These are phyloP conservation scores for Alopecurus myosuroides DNA, from an alignment of 176 grass and related monocot species.

Conservation along the genomic window DNA sequence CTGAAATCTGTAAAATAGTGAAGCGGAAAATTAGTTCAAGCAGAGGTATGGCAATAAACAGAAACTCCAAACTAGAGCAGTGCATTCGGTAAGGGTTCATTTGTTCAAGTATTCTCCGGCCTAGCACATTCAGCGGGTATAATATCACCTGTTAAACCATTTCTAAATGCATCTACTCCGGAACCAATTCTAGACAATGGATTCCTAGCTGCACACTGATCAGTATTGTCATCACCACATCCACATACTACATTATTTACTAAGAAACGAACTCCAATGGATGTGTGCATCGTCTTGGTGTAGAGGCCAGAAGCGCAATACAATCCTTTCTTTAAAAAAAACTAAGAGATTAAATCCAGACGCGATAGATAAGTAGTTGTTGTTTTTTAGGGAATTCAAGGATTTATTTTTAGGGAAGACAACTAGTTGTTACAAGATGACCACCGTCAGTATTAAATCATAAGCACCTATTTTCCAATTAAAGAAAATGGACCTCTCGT, in stretches of 20 bases:
- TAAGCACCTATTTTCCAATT: not conserved
- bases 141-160: not conserved
- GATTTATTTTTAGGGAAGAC: too few relatives aligned
- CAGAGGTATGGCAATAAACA: not conserved
- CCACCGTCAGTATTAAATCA: not conserved
- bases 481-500: not conserved
- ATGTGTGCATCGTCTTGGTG: not conserved
- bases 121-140: not conserved
- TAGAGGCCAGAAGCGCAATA: not conserved
- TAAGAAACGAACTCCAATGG: too few relatives aligned
- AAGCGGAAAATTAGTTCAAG: not conserved
- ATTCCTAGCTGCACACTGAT: not conserved
- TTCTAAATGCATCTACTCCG: not conserved
- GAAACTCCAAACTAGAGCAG: not conserved
- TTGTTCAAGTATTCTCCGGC: not conserved
- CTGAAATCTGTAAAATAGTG: conserved; percentile 68
- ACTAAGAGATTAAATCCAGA: not conserved
- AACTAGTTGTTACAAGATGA: not conserved
- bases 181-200: not conserved
- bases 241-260: too few relatives aligned
- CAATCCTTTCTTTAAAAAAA: not conserved
- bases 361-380: not conserved
- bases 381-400: too few relatives aligned
- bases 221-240: not conserved
- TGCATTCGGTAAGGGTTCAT: not conserved